Evolutionary conservation across 208 protist species (phyloP).

Genomic region (Trypanosoma cruzi): DNA sequence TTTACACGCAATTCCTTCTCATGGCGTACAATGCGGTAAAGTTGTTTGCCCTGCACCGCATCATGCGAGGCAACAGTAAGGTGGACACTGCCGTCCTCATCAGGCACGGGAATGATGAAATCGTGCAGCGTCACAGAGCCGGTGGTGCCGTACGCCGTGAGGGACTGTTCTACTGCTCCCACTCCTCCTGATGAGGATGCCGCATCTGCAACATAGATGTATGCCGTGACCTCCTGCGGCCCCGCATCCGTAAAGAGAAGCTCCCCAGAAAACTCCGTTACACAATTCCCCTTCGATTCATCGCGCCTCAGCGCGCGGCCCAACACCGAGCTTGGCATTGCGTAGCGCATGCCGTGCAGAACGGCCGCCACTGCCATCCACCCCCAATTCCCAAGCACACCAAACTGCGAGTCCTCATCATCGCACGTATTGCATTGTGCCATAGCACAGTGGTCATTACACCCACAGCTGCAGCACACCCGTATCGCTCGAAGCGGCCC

Average conservation of each 20-base stretch:
- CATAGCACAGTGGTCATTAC: background rate
- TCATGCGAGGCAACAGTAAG: background rate
- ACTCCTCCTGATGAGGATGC: background rate
- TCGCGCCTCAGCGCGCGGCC: background rate
- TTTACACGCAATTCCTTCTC: background rate
- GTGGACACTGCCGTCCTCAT: background rate
- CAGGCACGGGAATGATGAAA: slow-evolving; percentile 6
- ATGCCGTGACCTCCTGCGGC: slow-evolving; percentile 1
- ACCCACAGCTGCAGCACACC: background rate
- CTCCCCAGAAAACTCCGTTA: slow-evolving; percentile 15
- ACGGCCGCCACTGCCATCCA: slow-evolving; percentile 21
- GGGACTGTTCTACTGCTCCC: slow-evolving; percentile 1
- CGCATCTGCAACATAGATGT: background rate
- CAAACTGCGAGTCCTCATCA: slow-evolving; percentile 8
- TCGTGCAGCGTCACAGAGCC: slow-evolving; percentile 12
- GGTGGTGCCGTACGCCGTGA: slow-evolving; percentile 5
- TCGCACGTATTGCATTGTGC: background rate
- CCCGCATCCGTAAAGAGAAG: background rate
- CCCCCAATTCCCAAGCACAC: slow-evolving; percentile 38
- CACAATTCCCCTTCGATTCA: background rate
- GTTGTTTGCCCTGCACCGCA: background rate
- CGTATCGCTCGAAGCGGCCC: slow-evolving; percentile 4
- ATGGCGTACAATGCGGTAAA: background rate
- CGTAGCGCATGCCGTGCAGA: background rate
- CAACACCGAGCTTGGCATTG: slow-evolving; percentile 1